These are phyloP conservation scores for Cronartium quercuum DNA, from an alignment of 1,284 basidiomycete genomes.

Conservation along the genomic window DNA sequence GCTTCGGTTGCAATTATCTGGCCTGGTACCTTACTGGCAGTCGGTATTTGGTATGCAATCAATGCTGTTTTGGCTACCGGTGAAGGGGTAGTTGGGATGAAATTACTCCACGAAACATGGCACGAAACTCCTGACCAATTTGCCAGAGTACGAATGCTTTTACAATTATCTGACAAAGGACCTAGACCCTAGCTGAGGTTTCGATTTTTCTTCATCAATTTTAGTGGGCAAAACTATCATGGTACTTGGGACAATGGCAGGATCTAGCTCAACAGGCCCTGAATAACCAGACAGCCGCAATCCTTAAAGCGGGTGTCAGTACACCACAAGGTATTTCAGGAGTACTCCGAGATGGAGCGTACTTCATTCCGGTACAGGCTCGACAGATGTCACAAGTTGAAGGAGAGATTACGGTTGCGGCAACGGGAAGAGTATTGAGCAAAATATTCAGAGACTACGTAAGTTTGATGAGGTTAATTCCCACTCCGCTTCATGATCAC, in stretches of 20 bases:
- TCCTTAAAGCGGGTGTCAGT: conserved; percentile 26
- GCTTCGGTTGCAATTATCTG: conserved; percentile 22
- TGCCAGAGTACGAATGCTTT: conserved; percentile 4
- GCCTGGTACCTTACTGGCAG: conserved; percentile 15
- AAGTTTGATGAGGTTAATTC: too few relatives aligned
- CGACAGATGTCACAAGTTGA: conserved; percentile 26
- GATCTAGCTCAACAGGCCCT: conserved; percentile 18
- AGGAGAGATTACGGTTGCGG: conserved; percentile 6
- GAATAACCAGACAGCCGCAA: neutral
- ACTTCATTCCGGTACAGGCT: conserved; percentile 20
- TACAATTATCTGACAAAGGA: neutral
- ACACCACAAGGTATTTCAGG: conserved; percentile 17
- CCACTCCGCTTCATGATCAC: too few relatives aligned
- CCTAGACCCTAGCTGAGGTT: neutral
- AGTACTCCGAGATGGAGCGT: conserved; percentile 14
- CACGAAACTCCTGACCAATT: conserved; percentile 24
- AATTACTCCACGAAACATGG: conserved; percentile 5
- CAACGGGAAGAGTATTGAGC: conserved; percentile 19
- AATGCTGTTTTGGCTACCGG: conserved; percentile 12
- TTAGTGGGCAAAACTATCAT: conserved; percentile 33
- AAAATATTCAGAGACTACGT: conserved; percentile 30
- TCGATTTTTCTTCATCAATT: neutral
- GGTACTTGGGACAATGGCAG: conserved; percentile 30
- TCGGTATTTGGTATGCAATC: conserved; percentile 22
- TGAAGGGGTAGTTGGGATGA: conserved; percentile 22